Base-by-base conservation (phyloP, 2,329 filamentous ascomycete genomes). In the Raffaelea arxii region DNA sequence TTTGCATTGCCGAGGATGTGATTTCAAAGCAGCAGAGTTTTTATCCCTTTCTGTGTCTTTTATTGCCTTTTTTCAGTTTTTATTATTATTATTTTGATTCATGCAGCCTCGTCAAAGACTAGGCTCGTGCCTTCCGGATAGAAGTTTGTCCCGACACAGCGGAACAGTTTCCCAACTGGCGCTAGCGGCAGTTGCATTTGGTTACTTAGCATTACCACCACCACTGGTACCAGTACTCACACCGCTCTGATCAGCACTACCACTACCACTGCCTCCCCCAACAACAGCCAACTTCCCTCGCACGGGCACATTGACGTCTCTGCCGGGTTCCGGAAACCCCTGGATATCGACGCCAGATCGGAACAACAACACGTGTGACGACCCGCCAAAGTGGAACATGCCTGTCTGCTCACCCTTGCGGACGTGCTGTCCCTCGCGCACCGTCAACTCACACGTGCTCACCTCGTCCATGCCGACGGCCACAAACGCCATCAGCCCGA, bases 341-440 rank as follows among this genome's bases (percentile, higher is more conserved):
- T 65, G 59, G 0, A 78, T 49, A 46, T 69, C 65, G 25, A 82
- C 74, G 0, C 67, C 72, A 51, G 74, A 69, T 23, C 75, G 63
- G 64, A 88, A 87, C 3, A 89, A 57, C 54, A 88, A 57, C 54
- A 80, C 85, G 58, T 86, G 78, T 2, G 78, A 79, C 6, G 75
- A 82, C 0, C 85, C 84, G n/a, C 84, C 84, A 58, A 82, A 88
- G 58, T 89, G 84, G 62, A 89, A 89, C 82, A 86, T 87, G 37
- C 84, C 84, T 35, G 80, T 68, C 65, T 87, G 66, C 4, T 87
- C 75, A 1, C 85, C 85, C 68, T 87, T 88, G 44, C 68, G 68
- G 16, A 89, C 58, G 44, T 72, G 70, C 58, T 87, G 72, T 0
- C 82, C 83, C 56, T 80, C 75, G 54, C 70, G 70, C 11, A 86